Conservation (phyloP, 352 stramenopile genomes). For the Pythium monospermum region DNA sequence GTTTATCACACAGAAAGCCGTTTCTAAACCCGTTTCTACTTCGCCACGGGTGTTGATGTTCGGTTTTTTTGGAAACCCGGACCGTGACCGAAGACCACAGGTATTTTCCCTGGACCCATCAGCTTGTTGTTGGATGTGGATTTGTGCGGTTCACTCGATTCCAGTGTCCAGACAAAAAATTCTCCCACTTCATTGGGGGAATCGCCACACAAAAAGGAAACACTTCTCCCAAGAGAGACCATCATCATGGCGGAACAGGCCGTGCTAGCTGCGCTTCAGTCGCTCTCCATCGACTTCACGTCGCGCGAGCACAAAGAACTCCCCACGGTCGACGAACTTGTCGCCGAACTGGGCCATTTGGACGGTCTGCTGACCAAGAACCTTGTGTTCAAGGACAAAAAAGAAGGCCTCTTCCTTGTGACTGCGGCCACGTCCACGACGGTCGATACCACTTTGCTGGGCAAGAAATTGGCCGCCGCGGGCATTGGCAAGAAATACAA, state of each 20-base stretch:
- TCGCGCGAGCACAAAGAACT: constrained; percentile 53
- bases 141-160: too few relatives aligned
- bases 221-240: background rate
- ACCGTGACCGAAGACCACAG: too few relatives aligned
- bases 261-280: constrained; percentile 52
- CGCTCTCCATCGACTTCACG: constrained; percentile 51
- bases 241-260: constrained; percentile 48
- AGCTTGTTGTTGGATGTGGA: too few relatives aligned
- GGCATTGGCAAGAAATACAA: constrained; percentile 88
- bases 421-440: constrained; percentile 73
- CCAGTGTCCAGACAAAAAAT: too few relatives aligned
- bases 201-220: too few relatives aligned
- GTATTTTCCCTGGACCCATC: too few relatives aligned
- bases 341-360: constrained; percentile 74
- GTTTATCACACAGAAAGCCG: too few relatives aligned
- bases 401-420: constrained; percentile 95
- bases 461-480: constrained; percentile 59
- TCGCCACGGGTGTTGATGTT: too few relatives aligned
- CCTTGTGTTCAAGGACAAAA: constrained; percentile 98
- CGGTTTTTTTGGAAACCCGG: too few relatives aligned
- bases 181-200: too few relatives aligned
- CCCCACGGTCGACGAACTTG: constrained; percentile 68
- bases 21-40: too few relatives aligned
- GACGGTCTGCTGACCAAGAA: constrained; percentile 92
- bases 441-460: constrained; percentile 92